phyloP scores from a whole-genome alignment of 768 basidiomycete genomes.

The Chalciporus sphaerocephalus region DNA sequence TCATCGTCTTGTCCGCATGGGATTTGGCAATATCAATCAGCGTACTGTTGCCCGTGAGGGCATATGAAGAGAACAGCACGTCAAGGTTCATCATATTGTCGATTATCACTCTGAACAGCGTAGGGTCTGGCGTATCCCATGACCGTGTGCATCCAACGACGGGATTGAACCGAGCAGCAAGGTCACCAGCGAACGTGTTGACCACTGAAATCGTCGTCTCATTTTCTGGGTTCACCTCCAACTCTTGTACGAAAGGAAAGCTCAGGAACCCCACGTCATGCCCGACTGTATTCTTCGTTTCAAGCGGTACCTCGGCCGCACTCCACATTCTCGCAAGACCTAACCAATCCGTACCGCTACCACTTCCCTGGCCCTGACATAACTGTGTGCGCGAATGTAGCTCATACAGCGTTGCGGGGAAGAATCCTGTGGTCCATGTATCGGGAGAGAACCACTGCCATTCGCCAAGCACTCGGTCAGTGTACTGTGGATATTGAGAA shows the following conservation, averaged over 20 bases:
- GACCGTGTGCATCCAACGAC: constrained; percentile 66
- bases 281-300: constrained; percentile 44
- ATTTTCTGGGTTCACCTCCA: constrained; percentile 51
- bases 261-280: constrained; percentile 74
- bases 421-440: constrained; percentile 68
- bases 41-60: constrained; percentile 57
- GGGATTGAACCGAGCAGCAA: constrained; percentile 55
- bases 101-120: constrained; percentile 66
- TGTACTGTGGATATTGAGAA: constrained; percentile 57
- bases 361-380: constrained; percentile 42
- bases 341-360: constrained; percentile 51
- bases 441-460: constrained; percentile 55
- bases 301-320: constrained; percentile 47
- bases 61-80: constrained; percentile 53
- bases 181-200: constrained; percentile 51
- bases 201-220: constrained; percentile 51
- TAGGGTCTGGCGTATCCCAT: constrained; percentile 58
- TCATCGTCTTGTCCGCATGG: constrained; percentile 65
- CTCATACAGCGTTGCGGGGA: constrained; percentile 57
- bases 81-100: constrained; percentile 82
- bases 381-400: constrained; percentile 49
- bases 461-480: constrained; percentile 40
- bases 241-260: constrained; percentile 62
- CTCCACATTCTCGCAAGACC: constrained; percentile 48
- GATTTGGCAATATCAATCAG: constrained; percentile 55